Conservation (phyloP, 2,329 filamentous ascomycete genomes). For the Bipolaris bicolor region DNA sequence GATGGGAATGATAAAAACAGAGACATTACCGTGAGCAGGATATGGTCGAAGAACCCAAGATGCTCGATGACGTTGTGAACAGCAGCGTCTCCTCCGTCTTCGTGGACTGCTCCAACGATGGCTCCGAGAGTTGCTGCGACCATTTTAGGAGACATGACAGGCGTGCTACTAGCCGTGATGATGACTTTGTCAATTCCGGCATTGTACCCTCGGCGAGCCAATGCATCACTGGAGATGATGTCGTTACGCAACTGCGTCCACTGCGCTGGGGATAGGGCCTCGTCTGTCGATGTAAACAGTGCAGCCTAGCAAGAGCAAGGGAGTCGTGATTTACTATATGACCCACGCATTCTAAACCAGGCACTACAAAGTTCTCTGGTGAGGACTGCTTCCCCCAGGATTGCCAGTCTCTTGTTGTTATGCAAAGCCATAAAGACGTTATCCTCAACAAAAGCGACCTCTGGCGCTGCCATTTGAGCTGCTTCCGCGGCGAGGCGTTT, state of each 20-base stretch:
- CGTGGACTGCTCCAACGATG: constrained; percentile 43
- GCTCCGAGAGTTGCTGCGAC: constrained; percentile 44
- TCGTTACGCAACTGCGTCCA: constrained; percentile 15
- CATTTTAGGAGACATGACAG: constrained; percentile 13
- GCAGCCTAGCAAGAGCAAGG: neutral
- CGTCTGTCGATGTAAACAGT: constrained; percentile 1
- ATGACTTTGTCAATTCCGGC: constrained; percentile 10
- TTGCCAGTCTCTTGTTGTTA: constrained; percentile 19
- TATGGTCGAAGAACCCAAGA: constrained; percentile 14
- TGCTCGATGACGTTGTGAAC: constrained; percentile 9
- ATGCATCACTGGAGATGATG: constrained; percentile 2
- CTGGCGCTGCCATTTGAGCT: constrained; percentile 18
- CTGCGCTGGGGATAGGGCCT: neutral
- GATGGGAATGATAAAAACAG: neutral
- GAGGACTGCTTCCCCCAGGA: constrained; percentile 19
- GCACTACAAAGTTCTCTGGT: constrained; percentile 11
- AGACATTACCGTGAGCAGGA: constrained; percentile 11
- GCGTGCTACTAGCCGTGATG: constrained; percentile 3
- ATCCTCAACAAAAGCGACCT: neutral
- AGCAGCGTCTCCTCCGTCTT: constrained; percentile 32
- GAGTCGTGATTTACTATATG: constrained; percentile 6
- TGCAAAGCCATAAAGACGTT: neutral
- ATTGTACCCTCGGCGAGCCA: constrained; percentile 1
- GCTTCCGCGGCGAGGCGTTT: constrained; percentile 20
- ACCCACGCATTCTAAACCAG: constrained; percentile 18